These are phyloP conservation scores for Suillus hirtellus DNA, from an alignment of 768 basidiomycete genomes.

Conservation along the genomic window DNA sequence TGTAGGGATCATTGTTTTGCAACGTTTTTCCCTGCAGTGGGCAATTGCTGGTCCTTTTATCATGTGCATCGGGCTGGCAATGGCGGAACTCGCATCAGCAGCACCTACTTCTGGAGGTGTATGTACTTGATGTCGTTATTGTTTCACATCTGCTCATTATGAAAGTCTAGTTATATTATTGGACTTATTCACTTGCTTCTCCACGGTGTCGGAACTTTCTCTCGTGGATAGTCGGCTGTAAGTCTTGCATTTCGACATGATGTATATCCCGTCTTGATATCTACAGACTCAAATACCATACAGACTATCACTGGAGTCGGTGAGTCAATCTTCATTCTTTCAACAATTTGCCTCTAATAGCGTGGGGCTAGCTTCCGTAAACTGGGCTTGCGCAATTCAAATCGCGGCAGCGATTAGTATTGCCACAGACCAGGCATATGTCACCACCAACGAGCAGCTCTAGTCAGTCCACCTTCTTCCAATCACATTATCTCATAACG, in stretches of 20 bases:
- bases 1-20: background rate
- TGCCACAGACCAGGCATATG: constrained; percentile 39
- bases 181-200: constrained; percentile 3
- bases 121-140: background rate
- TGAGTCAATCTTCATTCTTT: background rate
- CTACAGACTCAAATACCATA: constrained; percentile 2
- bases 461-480: constrained; percentile 42
- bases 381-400: constrained; percentile 3
- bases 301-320: constrained; percentile 42
- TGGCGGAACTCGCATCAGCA: constrained; percentile 57
- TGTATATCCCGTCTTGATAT: background rate
- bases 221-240: constrained; percentile 45
- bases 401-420: constrained; percentile 31
- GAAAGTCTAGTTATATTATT: constrained; percentile 1
- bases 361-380: background rate
- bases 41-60: constrained; percentile 63
- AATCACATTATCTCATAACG: constrained; percentile 40
- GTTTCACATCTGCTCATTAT: constrained; percentile 18
- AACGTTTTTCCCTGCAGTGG: constrained; percentile 45
- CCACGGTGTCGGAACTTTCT: background rate
- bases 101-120: constrained; percentile 3
- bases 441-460: constrained; percentile 44
- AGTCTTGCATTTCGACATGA: constrained; percentile 16
- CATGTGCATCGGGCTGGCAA: constrained; percentile 60
- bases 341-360: background rate